Evolutionary conservation across 176 grass and related monocot genomes (phyloP), one percentile per base, ranked within the genome.

Genomic region (Oryza glumipatula): DNA sequence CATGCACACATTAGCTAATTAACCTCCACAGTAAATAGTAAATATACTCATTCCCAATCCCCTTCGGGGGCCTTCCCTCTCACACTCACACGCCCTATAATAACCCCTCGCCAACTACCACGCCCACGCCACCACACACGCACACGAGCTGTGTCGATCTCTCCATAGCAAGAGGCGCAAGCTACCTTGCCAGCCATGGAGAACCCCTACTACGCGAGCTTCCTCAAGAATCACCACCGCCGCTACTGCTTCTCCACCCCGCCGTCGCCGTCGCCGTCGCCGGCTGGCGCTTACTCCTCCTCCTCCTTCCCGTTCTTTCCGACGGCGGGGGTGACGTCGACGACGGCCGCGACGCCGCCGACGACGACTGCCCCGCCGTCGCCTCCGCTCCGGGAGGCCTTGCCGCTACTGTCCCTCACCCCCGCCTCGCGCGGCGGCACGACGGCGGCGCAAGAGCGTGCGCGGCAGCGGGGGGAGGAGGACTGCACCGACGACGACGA

Each of bases 311-410:
- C 70, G 22, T 89, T 89, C 75, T 86, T 80, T 60, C 32, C 15
- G 5, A 43, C 60, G 16, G 32, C 22, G 4, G 15, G 47, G 47
- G 47, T 49, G 8, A 49, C 13, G 13, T 4, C 47, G 47, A 15
- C 47, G 47, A 5, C 47, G 13, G 3, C 47, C 13, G 47, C 49
- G 49, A 4, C 49, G 49, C 3, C 49, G 49, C 3, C 54, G 43
- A 3, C 76, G 43, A 2, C 76, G 36, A 26, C 80, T 7, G 75
- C 84, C 2, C 66, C 88, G 12, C 47, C 83, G 51, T 94, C 96
- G 11, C 96, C 96, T 9, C 93, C 96, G 41, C 85, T 95, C 43
- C 90, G 93, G 77, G 96, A 98, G 82, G 93, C 96, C 33, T 87
- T 98, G 49, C 96, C 96, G 15, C 92, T 98, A 13, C 96, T 98